Base-by-base conservation (phyloP, 805 yeast genomes). In the Monosporozyma aerobia region DNA sequence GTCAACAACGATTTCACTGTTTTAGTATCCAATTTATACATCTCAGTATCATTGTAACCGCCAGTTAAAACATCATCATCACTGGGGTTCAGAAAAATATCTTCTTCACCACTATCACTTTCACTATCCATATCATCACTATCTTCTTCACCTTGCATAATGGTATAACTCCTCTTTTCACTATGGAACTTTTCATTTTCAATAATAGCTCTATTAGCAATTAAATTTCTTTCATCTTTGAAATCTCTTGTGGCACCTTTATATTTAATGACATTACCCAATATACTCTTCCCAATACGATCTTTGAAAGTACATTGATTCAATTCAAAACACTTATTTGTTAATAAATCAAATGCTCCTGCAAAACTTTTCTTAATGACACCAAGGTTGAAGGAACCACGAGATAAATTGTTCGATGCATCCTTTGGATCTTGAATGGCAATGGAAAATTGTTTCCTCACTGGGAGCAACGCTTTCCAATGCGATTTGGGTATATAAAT, bases 391-490 rank as follows among this genome's bases (percentile, higher is more conserved):
- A 81, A 88, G 1, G 95, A 83, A 8, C 96, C 86, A 58, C 96
- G 75, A 37, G 92, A 81, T 47, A 92, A 83, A 65, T 92, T 92
- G 63, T 94, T 94, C 11, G 72, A 57, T 3, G 82, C 72, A 62
- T 90, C 97, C 46, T 85, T 82, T 1, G 99, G 99, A 64, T 92
- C 98, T 65, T 86, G 90, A 37, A 92, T 86, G 0, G 89, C 84
- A 41, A 90, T 69, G 1, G 84, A 67, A 62, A 82, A 87, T 32
- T 79, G 75, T 27, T 79, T 76, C 29, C 74, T 57, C 51, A 52
- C 56, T 1, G 59, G 57, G 37, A 56, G 53, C 54, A 85, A 62
- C 32, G 71, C 74, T 3, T 78, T 78, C 67, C 81, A 74, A n/a
- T 73, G 65, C 16, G 73, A 65, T 63, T 89, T 90, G 48, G 74